These are phyloP conservation scores for Phytophthora sp. DNA, from an alignment of 352 stramenopile genomes.

Conservation along the genomic window DNA sequence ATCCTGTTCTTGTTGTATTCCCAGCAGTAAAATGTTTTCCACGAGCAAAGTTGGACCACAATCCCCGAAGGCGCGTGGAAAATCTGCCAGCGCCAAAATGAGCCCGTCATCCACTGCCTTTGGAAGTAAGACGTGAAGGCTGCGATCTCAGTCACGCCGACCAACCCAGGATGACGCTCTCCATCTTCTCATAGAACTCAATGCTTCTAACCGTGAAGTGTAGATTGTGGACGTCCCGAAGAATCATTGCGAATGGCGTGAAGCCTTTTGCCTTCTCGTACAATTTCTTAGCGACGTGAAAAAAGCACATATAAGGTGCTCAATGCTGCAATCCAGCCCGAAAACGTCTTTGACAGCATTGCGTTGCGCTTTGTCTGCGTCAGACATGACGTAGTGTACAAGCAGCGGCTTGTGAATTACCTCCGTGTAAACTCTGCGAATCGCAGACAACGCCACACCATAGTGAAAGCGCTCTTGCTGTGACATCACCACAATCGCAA, in stretches of 20 bases:
- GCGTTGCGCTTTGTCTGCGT: slow-evolving; percentile 20
- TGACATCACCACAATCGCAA: slow-evolving; percentile 19
- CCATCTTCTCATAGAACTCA: neutral
- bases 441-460: neutral
- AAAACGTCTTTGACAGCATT: slow-evolving; percentile 20
- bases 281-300: slow-evolving; percentile 19
- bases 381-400: slow-evolving; percentile 17
- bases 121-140: slow-evolving; percentile 5
- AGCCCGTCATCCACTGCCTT: neutral
- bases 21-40: too few species aligned
- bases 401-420: slow-evolving; percentile 3
- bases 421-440: neutral
- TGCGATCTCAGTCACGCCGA: neutral
- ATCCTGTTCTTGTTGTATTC: too few species aligned
- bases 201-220: slow-evolving; percentile 1
- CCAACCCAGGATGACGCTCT: neutral
- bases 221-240: slow-evolving; percentile 7
- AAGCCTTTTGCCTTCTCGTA: slow-evolving; percentile 8
- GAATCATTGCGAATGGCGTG: neutral
- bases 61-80: slow-evolving; percentile 14
- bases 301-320: slow-evolving; percentile 19
- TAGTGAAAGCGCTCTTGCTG: slow-evolving; percentile 8
- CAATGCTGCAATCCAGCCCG: neutral
- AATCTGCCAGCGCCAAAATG: slow-evolving; percentile 17
- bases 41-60: too few species aligned